phyloP scores from a whole-genome alignment of 2,329 filamentous ascomycete species.

The Ramichloridium luteum region DNA sequence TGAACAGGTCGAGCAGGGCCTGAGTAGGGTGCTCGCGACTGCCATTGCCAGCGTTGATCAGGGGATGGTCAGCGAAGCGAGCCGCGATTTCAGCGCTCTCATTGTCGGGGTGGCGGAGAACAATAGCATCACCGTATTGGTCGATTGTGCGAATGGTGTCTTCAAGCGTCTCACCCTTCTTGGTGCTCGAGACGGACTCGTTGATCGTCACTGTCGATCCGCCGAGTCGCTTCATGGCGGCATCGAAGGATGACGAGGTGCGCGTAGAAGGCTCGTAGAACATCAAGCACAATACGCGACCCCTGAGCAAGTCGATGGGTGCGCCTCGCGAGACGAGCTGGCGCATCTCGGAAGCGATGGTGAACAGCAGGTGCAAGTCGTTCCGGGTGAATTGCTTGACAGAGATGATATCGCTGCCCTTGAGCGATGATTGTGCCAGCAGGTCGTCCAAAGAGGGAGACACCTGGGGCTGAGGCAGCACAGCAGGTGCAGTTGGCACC shows the following conservation, averaged over 20 bases:
- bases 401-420: constrained; percentile 77
- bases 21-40: constrained; percentile 94
- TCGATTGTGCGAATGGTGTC: constrained; percentile 88
- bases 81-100: constrained; percentile 68
- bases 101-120: constrained; percentile 86
- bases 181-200: constrained; percentile 72
- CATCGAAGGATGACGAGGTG: constrained; percentile 90
- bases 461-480: constrained; percentile 33
- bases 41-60: constrained; percentile 96
- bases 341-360: constrained; percentile 94
- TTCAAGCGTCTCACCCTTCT: constrained; percentile 88
- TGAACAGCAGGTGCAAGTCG: constrained; percentile 88
- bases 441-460: constrained; percentile 54
- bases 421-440: constrained; percentile 72
- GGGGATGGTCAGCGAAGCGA: constrained; percentile 77
- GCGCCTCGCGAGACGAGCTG: constrained; percentile 87
- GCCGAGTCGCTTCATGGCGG: constrained; percentile 95
- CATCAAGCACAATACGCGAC: constrained; percentile 76
- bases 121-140: constrained; percentile 88
- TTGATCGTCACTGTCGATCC: constrained; percentile 73
- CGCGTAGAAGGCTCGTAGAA: constrained; percentile 98
- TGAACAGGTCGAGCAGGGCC: constrained; percentile 94
- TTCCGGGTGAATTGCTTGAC: constrained; percentile 80
- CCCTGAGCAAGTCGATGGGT: constrained; percentile 73
- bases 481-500: constrained; percentile 21